Evolutionary conservation across 768 basidiomycete genomes (phyloP), one percentile per base, ranked within the genome.

Genomic region (Fistulinella prunicolor): DNA sequence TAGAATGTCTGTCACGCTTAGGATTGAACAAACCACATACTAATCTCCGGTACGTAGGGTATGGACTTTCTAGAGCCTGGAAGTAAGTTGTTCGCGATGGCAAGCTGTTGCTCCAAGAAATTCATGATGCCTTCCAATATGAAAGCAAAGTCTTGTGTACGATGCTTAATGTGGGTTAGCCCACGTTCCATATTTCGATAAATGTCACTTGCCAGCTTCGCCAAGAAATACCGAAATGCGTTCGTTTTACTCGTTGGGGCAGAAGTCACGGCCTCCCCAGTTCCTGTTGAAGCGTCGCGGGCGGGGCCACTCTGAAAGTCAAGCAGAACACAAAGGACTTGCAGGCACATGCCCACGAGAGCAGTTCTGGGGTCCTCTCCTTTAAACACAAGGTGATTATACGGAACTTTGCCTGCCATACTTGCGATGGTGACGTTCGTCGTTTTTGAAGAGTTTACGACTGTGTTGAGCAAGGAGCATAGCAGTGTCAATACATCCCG

Each of bases 401-500:
- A 94, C 0, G 91, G 92, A 22, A 93, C 68, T 57, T 83, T 87
- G 22, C 86, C 86, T 0, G 88, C 81, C 68, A 90, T 81, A 20
- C 80, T 76, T 21, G 80, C 82, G 43, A 90, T 80, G 17, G 76
- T 76, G 38, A 73, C 78, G 36, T 70, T 70, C 38, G 67, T 76
- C 20, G 72, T 66, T 26, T 72, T 73, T 29, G 82, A 67, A 0
- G 85, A 80, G 65, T 86, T 89, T 78, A 90, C 80, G 46, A 83
- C 82, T 9, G 91, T 95, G 63, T 99, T 99, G 50, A 99, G 73
- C 38, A 96, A 71, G 4, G 94, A 97, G 68, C 95, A 99, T 8
- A 99, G 71, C 22, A 97, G 72, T 4, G 94, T 94, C 46, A 99
- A 76, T n/a, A 94, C 85, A 57, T 94, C 80, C 36, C 87, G 80